Evolutionary conservation across 1,139 yeast genomes (phyloP).

Genomic region (Keqinozyma sinolaborantium): DNA sequence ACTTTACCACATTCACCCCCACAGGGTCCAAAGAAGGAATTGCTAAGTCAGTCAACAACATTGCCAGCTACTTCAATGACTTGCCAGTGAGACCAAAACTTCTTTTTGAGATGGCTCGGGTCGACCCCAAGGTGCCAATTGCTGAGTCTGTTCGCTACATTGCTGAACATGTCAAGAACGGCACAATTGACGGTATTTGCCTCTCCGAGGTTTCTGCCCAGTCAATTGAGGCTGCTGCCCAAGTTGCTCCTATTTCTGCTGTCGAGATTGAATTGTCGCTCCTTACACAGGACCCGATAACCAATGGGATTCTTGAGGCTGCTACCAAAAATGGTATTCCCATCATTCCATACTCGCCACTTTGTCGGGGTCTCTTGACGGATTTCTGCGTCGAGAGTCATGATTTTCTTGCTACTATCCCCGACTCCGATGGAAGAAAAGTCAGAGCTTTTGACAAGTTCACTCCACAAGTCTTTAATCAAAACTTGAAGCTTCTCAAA

Average conservation of each 20-base stretch:
- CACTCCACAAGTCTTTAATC: slow-evolving; percentile 46
- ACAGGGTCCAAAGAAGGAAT: slow-evolving; percentile 48
- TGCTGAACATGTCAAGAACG: slow-evolving; percentile 49
- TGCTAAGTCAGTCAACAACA: slow-evolving; percentile 44
- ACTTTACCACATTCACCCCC: slow-evolving; percentile 34
- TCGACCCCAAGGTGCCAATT: slow-evolving; percentile 48
- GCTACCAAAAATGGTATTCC: slow-evolving; percentile 51
- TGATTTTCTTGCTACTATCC: slow-evolving; percentile 17
- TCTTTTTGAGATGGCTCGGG: slow-evolving; percentile 67
- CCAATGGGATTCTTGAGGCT: slow-evolving; percentile 61
- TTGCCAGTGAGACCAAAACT: slow-evolving; percentile 41
- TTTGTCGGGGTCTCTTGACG: slow-evolving; percentile 75
- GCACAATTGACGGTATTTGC: slow-evolving; percentile 62
- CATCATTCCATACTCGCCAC: slow-evolving; percentile 75
- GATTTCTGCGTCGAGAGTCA: slow-evolving; percentile 47
- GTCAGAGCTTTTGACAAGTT: slow-evolving; percentile 54
- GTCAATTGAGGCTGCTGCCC: slow-evolving; percentile 53
- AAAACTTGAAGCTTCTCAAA: slow-evolving; percentile 47
- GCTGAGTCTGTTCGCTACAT: slow-evolving; percentile 50
- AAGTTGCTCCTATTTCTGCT: slow-evolving; percentile 51
- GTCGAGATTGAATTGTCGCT: slow-evolving; percentile 78
- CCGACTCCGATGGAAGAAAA: slow-evolving; percentile 31
- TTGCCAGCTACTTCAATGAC: slow-evolving; percentile 32
- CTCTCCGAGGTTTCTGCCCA: slow-evolving; percentile 67
- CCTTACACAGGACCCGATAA: slow-evolving; percentile 55